Conservation (phyloP, 2,329 filamentous ascomycete species). For the Keithomyces neogunnii region DNA sequence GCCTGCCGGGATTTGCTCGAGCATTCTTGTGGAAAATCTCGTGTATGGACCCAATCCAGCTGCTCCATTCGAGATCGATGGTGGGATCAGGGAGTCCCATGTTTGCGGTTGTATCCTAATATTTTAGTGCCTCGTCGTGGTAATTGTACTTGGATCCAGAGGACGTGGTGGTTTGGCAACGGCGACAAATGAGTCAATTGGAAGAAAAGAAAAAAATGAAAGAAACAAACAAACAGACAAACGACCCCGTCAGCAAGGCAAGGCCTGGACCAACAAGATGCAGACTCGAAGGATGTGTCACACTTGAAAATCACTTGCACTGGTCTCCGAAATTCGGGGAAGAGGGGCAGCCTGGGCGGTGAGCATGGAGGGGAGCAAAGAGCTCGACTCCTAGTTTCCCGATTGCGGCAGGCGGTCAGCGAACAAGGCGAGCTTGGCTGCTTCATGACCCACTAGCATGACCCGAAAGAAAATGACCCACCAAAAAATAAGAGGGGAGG, state of each 20-base stretch:
- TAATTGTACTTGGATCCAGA: neutral
- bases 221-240: neutral
- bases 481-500: too few relatives aligned
- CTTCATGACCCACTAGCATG: too few relatives aligned
- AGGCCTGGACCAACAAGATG: neutral
- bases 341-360: too few relatives aligned
- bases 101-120: neutral
- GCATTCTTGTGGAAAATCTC: conserved; percentile 63
- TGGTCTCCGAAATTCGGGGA: neutral
- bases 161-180: neutral
- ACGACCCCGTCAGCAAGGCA: too few relatives aligned
- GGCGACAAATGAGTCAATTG: neutral
- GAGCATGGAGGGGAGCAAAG: too few relatives aligned
- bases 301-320: neutral
- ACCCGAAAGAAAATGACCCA: too few relatives aligned
- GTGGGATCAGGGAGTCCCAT: conserved; percentile 52
- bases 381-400: too few relatives aligned
- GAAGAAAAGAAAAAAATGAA: neutral
- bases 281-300: neutral
- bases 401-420: too few relatives aligned
- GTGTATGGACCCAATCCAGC: conserved; percentile 57
- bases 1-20: conserved; percentile 52
- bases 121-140: neutral
- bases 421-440: too few relatives aligned
- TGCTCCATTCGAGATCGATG: conserved; percentile 57